Conservation (phyloP, 129 eudicot genomes). For the Kitagawia praeruptora region DNA sequence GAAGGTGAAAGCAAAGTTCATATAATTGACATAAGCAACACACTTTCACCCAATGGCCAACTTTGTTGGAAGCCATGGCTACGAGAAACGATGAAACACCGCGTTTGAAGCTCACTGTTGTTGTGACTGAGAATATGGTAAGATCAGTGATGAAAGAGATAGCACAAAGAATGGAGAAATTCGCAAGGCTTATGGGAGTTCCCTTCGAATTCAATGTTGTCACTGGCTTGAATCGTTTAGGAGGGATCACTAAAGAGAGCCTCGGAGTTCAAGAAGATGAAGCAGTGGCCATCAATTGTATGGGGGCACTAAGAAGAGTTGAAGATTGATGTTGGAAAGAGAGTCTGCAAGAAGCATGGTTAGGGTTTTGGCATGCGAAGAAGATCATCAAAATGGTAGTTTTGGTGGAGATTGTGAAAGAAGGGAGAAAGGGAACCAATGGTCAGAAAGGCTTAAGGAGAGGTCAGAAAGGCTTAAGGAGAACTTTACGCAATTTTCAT, state of each 20-base stretch:
- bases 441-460: too few species aligned
- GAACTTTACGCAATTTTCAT: slow-evolving; percentile 27
- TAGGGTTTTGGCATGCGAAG: slow-evolving; percentile 61
- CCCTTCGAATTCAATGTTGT: slow-evolving; percentile 71
- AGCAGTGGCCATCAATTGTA: slow-evolving; percentile 62
- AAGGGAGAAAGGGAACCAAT: slow-evolving; percentile 60
- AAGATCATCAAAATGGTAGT: slow-evolving; percentile 6
- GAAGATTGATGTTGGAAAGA: slow-evolving; percentile 61
- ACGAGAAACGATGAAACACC: slow-evolving; percentile 77
- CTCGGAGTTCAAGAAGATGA: slow-evolving; percentile 61
- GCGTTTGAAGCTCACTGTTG: slow-evolving; percentile 56
- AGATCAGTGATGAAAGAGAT: slow-evolving; percentile 65
- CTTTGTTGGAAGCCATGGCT: slow-evolving; percentile 73
- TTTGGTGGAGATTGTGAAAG: slow-evolving; percentile 52
- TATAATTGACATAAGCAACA: slow-evolving; percentile 76
- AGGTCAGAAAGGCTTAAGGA: slow-evolving; percentile 48
- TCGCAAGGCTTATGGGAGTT: slow-evolving; percentile 89
- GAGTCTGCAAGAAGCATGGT: slow-evolving; percentile 57
- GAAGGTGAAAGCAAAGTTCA: slow-evolving; percentile 73
- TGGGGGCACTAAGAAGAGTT: slow-evolving; percentile 52
- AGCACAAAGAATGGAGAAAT: slow-evolving; percentile 74
- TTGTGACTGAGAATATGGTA: slow-evolving; percentile 40
- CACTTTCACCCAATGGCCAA: slow-evolving; percentile 94
- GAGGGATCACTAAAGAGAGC: slow-evolving; percentile 44
- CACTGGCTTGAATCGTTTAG: slow-evolving; percentile 29